Evolutionary conservation across 768 basidiomycete genomes (phyloP), one percentile per base, ranked within the genome.

Genomic region (Xerocomellus intermedius): DNA sequence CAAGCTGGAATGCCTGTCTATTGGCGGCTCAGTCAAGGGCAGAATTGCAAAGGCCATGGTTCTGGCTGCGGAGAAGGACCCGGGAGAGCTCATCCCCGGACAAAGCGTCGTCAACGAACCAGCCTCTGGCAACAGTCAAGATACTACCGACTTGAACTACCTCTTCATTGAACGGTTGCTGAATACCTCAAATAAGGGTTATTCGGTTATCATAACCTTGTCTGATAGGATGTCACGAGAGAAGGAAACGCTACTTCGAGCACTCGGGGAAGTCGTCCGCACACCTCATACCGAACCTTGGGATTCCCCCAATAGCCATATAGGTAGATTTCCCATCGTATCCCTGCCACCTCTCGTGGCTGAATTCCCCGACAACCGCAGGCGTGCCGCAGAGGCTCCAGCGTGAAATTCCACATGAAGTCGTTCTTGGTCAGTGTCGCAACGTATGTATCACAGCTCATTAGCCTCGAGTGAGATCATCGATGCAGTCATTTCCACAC

Each of bases 151-250:
- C n/a, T n/a, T n/a, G n/a, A 50, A 30, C 46, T 21, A 19, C 4
- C 16, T 38, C 32, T 43, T 35, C 16, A 39, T 58, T 41, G 65
- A 70, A 75, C 55, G 64, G 67, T 62, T 79, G 70, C 84, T 87
- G 85, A 87, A 90, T 89, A 86, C 84, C 79, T 72, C 73, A 84
- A 82, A 85, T 83, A 85, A 92, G 91, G 91, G 90, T 76, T 93
- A 93, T 83, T 83, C 89, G 37, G 86, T 91, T 56, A 89, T 94
- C 66, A 93, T 93, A 72, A 88, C 87, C 59, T 76, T 97, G 72
- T 95, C 95, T 36, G 85, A 93, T 69, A 98, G 98, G 77, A 98
- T 98, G 96, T 94, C 91, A 5, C 71, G 85, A 52, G 96, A 99
- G 75, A 99, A 99, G 72, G 94, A 94, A 74, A 91, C 91, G 1